Base-by-base conservation (phyloP, 768 basidiomycete genomes). In the Rhodotorula diobovata region DNA sequence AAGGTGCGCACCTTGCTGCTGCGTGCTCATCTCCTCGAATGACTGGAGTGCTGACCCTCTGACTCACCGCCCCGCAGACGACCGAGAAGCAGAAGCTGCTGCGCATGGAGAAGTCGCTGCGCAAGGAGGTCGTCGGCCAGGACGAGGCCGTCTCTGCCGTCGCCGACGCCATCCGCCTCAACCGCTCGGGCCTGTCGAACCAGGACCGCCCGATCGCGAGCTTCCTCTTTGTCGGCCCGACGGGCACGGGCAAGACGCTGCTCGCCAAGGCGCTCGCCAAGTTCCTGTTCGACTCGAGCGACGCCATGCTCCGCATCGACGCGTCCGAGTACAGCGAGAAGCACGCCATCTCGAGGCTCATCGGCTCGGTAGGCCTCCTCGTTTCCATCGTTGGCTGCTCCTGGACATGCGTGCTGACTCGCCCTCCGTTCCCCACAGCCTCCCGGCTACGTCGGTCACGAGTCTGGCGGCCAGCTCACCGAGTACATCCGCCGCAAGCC, bases 291-390 rank as follows among this genome's bases (percentile, higher is more conserved):
- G 89, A 92, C 70, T 90, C 93, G 73, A 90, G 88, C 69, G 91
- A 95, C 78, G 94, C 96, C 76, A 93, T 95, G 91, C 90, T 90
- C n/a, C 91, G 96, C 79, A 95, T 97, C 81, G 93, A 91, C 28
- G 79, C 76, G 16, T 80, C 72, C n/a, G 80, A 91, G 85, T 96
- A 90, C 77, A 90, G 91, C 61, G 93, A 94, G 74, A 86, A 93
- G 64, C 91, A 97, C 78, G 92, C 91, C 0, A 88, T 97, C 63
- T 91, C 91, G 0, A 85, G 93, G 9, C 82, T 97, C 34, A 91
- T 97, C 62, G 95, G 94, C 66, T 90, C 92, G 4, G 48, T 50
- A 12, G 11, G 48, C 28, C 48, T 21, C 21, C 21, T 5, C 18
- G 15, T 25, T 21, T 25, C 20, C 21, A 23, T 25, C 25, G 11